Conservation (phyloP, 345 rosid genomes). For the Excoecaria cochinchinensis region DNA sequence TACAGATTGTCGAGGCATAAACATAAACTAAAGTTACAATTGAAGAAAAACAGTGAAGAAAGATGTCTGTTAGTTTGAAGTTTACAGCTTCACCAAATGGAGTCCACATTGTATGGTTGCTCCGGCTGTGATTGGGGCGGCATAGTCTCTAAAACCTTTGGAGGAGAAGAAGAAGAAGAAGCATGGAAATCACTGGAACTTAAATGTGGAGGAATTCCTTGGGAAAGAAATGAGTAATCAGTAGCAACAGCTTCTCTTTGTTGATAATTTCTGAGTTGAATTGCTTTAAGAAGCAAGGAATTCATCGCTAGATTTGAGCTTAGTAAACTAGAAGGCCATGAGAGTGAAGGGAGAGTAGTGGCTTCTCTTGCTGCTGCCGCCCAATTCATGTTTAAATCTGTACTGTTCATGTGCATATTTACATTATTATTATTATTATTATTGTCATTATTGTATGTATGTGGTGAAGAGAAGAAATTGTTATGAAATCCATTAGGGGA, state of each 20-base stretch:
- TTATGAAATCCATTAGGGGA: background rate
- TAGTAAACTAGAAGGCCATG: constrained; percentile 65
- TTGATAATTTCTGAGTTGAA: constrained; percentile 64
- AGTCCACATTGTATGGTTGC: constrained; percentile 82
- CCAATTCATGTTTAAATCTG: constrained; percentile 36
- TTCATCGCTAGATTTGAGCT: constrained; percentile 67
- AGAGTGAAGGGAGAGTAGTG: constrained; percentile 31
- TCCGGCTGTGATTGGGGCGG: constrained; percentile 51
- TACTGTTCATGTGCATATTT: constrained; percentile 28
- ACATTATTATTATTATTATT: constrained; percentile 25
- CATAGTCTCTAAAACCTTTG: constrained; percentile 40
- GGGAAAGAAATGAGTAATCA: constrained; percentile 43
- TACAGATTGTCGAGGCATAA: background rate
- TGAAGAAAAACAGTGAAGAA: background rate
- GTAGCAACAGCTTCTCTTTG: constrained; percentile 41
- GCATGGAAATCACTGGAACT: constrained; percentile 44
- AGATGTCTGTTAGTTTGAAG: constrained; percentile 15
- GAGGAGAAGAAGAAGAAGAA: constrained; percentile 54
- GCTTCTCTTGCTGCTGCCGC: constrained; percentile 32
- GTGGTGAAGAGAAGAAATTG: constrained; percentile 3
- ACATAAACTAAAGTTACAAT: background rate
- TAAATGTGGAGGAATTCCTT: constrained; percentile 31
- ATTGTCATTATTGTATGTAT: constrained; percentile 15
- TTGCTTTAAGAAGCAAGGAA: constrained; percentile 79
- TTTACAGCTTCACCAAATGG: constrained; percentile 57